Evolutionary conservation across 2,329 filamentous ascomycete species (phyloP).

Genomic region (Triangularia setosa): DNA sequence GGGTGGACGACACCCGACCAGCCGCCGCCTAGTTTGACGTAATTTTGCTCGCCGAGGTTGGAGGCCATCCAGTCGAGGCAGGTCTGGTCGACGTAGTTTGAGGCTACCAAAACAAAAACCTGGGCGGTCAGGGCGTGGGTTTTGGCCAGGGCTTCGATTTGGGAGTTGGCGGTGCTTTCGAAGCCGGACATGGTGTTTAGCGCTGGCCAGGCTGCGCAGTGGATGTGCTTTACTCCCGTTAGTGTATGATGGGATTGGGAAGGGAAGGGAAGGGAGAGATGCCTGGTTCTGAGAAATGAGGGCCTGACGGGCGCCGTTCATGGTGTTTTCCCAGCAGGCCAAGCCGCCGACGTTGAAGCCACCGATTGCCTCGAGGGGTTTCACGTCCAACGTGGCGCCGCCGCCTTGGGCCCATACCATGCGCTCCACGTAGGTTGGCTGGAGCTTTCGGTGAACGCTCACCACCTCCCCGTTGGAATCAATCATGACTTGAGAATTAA

Average conservation of each 20-base stretch:
- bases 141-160: constrained; percentile 46
- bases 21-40: constrained; percentile 29
- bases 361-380: not conserved
- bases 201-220: constrained; percentile 32
- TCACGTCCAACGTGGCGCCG: constrained; percentile 26
- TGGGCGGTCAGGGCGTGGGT: constrained; percentile 42
- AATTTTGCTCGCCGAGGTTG: constrained; percentile 27
- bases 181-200: constrained; percentile 34
- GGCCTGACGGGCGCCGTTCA: constrained; percentile 31
- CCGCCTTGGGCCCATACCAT: constrained; percentile 31
- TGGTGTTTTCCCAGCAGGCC: constrained; percentile 33
- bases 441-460: constrained; percentile 32
- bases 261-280: not conserved
- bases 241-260: too few species aligned
- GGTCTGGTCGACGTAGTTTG: constrained; percentile 39
- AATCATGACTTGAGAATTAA: constrained; percentile 31
- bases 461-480: constrained; percentile 27
- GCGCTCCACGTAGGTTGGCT: constrained; percentile 31
- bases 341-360: constrained; percentile 28
- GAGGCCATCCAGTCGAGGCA: constrained; percentile 38
- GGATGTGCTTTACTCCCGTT: constrained; percentile 25
- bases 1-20: constrained; percentile 32
- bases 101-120: constrained; percentile 40
- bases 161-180: constrained; percentile 37
- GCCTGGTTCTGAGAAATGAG: constrained; percentile 28